These are phyloP conservation scores for Rugosomyces carneus DNA, from an alignment of 1,284 basidiomycete genomes.

Conservation along the genomic window DNA sequence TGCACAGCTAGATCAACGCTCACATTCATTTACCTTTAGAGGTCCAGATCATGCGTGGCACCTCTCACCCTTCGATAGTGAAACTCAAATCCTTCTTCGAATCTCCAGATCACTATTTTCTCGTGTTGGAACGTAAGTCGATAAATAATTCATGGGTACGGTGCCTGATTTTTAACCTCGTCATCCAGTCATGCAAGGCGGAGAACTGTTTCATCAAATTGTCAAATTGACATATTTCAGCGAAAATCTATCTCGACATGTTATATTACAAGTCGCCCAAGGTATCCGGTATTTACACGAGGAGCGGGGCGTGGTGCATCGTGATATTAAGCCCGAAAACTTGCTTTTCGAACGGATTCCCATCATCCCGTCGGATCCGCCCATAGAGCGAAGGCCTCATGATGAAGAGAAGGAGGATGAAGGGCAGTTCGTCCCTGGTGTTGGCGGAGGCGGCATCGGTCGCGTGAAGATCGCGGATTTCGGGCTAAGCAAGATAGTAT, in stretches of 20 bases:
- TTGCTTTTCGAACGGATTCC: slow-evolving; percentile 93
- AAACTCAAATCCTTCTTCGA: slow-evolving; percentile 89
- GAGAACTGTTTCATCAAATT: slow-evolving; percentile 99
- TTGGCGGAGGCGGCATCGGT: slow-evolving; percentile 96
- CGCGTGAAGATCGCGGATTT: slow-evolving; percentile 99
- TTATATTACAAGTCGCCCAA: slow-evolving; percentile 95
- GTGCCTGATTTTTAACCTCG: no score
- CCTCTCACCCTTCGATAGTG: slow-evolving; percentile 86
- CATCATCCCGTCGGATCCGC: slow-evolving; percentile 77
- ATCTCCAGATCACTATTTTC: slow-evolving; percentile 89
- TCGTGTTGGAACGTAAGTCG: slow-evolving; percentile 83
- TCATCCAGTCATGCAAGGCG: slow-evolving; percentile 86
- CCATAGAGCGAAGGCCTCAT: slow-evolving; percentile 76
- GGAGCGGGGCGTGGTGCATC: slow-evolving; percentile 96
- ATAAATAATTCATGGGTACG: neutral
- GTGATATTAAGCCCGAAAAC: slow-evolving; percentile 99
- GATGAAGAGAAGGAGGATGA: slow-evolving; percentile 99
- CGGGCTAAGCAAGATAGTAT: slow-evolving; percentile 96
- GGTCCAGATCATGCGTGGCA: slow-evolving; percentile 99
- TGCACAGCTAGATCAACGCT: slow-evolving; percentile 4
- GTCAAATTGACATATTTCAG: slow-evolving; percentile 99
- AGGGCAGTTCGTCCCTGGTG: slow-evolving; percentile 87
- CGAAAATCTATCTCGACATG: slow-evolving; percentile 91
- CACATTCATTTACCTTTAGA: slow-evolving; percentile 42
- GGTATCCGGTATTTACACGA: slow-evolving; percentile 97